These are phyloP conservation scores for Helicostylum pulchrum DNA, from an alignment of 192 early-diverging fungal species.

Conservation along the genomic window DNA sequence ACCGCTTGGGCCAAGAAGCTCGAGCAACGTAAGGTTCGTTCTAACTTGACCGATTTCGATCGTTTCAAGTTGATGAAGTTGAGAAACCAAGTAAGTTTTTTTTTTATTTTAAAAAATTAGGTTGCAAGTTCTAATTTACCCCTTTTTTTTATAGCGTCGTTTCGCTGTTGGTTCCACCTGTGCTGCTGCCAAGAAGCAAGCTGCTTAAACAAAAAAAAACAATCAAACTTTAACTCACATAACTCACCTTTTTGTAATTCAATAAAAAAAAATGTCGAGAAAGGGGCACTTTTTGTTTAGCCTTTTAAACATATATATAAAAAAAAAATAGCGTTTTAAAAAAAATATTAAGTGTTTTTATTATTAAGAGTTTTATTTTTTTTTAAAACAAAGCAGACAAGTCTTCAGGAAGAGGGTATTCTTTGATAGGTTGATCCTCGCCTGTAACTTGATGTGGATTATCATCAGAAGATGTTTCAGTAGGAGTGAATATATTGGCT, in stretches of 20 bases:
- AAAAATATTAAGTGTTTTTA: too few species aligned
- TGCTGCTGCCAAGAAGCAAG: constrained; percentile 34
- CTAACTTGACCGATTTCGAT: constrained; percentile 89
- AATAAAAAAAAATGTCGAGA: background rate
- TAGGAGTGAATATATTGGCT: too few species aligned
- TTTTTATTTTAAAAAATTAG: background rate
- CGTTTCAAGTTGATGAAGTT: constrained; percentile 97
- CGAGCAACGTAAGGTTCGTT: constrained; percentile 72
- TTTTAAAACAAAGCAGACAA: too few species aligned
- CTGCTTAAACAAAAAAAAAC: constrained; percentile 24
- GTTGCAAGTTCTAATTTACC: background rate
- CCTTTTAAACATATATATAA: too few species aligned
- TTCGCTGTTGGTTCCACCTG: constrained; percentile 26
- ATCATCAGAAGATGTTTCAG: too few species aligned
- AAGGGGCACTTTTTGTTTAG: too few species aligned
- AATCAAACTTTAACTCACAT: background rate
- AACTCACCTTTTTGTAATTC: background rate
- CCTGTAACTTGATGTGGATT: too few species aligned
- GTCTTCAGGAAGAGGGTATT: too few species aligned
- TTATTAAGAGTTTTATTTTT: too few species aligned
- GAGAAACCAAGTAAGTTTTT: constrained; percentile 75
- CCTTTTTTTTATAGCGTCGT: constrained; percentile 24
- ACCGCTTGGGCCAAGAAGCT: constrained; percentile 98
- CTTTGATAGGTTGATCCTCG: too few species aligned
- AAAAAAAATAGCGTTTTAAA: too few species aligned